Conservation (phyloP, 1,139 yeast genomes). For the Kodamaea alishanica region DNA sequence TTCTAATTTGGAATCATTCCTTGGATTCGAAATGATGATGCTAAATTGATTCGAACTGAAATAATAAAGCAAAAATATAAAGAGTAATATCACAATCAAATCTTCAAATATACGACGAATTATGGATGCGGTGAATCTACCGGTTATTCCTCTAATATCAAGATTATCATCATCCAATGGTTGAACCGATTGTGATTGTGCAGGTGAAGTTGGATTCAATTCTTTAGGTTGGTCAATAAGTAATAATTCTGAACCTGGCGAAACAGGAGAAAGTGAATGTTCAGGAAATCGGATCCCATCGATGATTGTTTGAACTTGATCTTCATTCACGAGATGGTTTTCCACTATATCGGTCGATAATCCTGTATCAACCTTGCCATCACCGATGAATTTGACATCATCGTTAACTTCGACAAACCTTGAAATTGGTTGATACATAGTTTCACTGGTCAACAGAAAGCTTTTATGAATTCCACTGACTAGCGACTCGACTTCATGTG, state of each 20-base stretch:
- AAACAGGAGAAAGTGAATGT: conserved; percentile 5
- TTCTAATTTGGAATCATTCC: conserved; percentile 2
- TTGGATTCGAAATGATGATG: conserved; percentile 7
- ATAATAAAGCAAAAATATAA: conserved; percentile 10
- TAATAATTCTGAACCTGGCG: conserved; percentile 12
- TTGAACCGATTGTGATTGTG: not conserved
- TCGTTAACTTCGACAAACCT: conserved; percentile 21
- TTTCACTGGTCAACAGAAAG: conserved; percentile 30
- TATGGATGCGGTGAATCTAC: conserved; percentile 11
- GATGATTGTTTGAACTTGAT: conserved; percentile 20
- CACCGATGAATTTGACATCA: conserved; percentile 25
- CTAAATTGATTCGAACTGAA: conserved; percentile 9
- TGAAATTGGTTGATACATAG: conserved; percentile 37
- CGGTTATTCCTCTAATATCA: conserved; percentile 3
- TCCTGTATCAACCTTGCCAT: conserved; percentile 14
- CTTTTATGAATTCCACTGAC: conserved; percentile 52
- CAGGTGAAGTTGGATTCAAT: conserved; percentile 4
- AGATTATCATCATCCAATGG: not conserved
- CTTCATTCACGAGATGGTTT: conserved; percentile 1
- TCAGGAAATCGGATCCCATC: conserved; percentile 38
- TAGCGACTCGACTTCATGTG: conserved; percentile 27
- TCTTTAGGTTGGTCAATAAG: conserved; percentile 8
- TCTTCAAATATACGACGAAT: conserved; percentile 32
- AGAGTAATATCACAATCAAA: conserved; percentile 21
- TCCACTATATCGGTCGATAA: conserved; percentile 3